phyloP scores from a whole-genome alignment of 228 moss, liverwort and hornwort genomes.

The Sphagnum fallax region DNA sequence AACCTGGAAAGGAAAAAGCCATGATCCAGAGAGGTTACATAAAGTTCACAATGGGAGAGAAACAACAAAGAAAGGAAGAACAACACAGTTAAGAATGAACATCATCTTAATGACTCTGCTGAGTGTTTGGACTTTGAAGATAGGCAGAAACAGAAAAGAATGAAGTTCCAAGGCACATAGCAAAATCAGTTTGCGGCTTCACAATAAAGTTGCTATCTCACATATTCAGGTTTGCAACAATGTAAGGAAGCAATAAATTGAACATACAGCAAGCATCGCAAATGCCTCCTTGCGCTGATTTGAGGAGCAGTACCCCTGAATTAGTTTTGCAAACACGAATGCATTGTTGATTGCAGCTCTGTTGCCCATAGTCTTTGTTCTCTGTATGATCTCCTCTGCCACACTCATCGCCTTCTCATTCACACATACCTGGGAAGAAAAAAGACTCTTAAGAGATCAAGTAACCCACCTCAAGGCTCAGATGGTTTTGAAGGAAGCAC shows the following conservation, averaged over 20 bases:
- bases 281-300: conserved; percentile 54
- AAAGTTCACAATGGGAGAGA: background rate
- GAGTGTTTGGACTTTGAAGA: too few relatives aligned
- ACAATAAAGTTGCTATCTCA: too few relatives aligned
- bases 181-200: too few relatives aligned
- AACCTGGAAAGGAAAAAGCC: background rate
- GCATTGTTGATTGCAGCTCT: conserved; percentile 24
- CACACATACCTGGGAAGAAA: conserved; percentile 33
- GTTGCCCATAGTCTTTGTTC: conserved; percentile 17
- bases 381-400: conserved; percentile 40
- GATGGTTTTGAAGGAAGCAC: too few relatives aligned
- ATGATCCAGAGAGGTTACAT: background rate
- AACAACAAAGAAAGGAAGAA: too few relatives aligned
- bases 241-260: background rate
- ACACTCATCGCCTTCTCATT: conserved; percentile 29
- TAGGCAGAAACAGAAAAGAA: too few relatives aligned
- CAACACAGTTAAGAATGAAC: too few relatives aligned
- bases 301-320: conserved; percentile 53
- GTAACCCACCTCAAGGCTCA: too few relatives aligned
- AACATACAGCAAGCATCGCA: conserved; percentile 41
- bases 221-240: background rate
- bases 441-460: background rate
- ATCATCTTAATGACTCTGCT: too few relatives aligned
- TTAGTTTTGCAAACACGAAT: conserved; percentile 44
- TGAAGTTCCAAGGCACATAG: too few relatives aligned